Conservation (phyloP, 768 basidiomycete species). For the Tricholomella constricta region DNA sequence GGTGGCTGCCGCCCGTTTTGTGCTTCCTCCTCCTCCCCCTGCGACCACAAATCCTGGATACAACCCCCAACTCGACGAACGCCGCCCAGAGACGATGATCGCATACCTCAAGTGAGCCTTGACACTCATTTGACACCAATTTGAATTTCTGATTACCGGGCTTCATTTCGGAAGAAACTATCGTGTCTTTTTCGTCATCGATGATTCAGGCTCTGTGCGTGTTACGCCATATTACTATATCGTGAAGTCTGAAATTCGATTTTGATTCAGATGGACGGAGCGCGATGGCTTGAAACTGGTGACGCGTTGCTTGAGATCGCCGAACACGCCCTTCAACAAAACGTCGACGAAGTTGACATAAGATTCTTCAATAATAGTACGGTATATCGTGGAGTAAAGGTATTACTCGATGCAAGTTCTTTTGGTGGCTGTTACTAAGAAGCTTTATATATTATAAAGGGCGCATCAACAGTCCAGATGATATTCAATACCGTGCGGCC, state of each 20-base stretch:
- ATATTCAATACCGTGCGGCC: conserved; percentile 23
- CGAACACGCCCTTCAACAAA: conserved; percentile 26
- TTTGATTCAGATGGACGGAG: conserved; percentile 18
- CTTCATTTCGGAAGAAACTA: conserved; percentile 22
- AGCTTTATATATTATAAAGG: conserved; percentile 18
- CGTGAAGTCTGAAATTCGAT: not conserved
- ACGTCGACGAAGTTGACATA: conserved; percentile 26
- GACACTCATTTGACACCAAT: not conserved
- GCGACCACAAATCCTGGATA: conserved; percentile 22
- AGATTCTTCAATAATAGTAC: conserved; percentile 27
- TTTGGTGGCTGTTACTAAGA: not conserved
- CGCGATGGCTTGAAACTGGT: conserved; percentile 27
- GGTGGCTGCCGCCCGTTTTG: conserved; percentile 7
- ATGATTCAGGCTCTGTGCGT: conserved; percentile 32
- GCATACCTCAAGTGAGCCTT: conserved; percentile 25
- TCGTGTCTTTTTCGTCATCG: conserved; percentile 29
- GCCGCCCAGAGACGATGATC: conserved; percentile 24
- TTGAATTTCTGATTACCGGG: not conserved
- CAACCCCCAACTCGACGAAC: conserved; percentile 26
- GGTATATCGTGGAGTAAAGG: conserved; percentile 13
- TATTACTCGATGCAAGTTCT: not conserved
- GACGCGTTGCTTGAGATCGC: conserved; percentile 31
- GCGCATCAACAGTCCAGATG: conserved; percentile 14
- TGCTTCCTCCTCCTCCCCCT: conserved; percentile 23
- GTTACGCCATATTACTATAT: no score